These are phyloP conservation scores for Fonsecaea pedrosoi DNA, from an alignment of 2,329 filamentous ascomycete species.

Conservation along the genomic window DNA sequence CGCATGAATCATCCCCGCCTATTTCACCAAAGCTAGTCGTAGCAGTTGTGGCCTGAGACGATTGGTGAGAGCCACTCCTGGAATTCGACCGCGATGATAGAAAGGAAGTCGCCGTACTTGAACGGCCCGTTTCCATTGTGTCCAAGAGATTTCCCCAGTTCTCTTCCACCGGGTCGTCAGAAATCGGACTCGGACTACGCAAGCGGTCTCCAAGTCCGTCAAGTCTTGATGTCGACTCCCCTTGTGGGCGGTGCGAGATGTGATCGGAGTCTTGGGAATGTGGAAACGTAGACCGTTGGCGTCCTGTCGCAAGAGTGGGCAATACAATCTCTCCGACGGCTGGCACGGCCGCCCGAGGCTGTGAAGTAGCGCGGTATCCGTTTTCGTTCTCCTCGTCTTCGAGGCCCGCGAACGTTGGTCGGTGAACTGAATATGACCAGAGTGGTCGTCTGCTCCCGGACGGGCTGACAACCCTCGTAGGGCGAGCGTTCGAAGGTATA, in stretches of 20 bases:
- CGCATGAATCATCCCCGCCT: slow-evolving; percentile 37
- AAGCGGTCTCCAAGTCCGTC: slow-evolving; percentile 85
- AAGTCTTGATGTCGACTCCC: slow-evolving; percentile 45
- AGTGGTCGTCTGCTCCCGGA: slow-evolving; percentile 14
- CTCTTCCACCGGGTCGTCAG: slow-evolving; percentile 53
- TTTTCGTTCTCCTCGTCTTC: slow-evolving; percentile 28
- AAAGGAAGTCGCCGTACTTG: slow-evolving; percentile 83
- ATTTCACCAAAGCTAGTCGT: slow-evolving; percentile 40
- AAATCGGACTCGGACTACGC: slow-evolving; percentile 73
- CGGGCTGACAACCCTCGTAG: slow-evolving; percentile 12
- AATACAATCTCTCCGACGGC: slow-evolving; percentile 23
- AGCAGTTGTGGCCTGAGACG: slow-evolving; percentile 47
- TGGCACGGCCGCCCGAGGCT: slow-evolving; percentile 14
- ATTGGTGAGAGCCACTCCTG: slow-evolving; percentile 41
- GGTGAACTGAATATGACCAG: slow-evolving; percentile 9
- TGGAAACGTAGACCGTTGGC: slow-evolving; percentile 32
- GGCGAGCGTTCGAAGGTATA: slow-evolving; percentile 2
- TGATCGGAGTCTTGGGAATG: slow-evolving; percentile 46
- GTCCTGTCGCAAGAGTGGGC: slow-evolving; percentile 34
- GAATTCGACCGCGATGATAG: slow-evolving; percentile 65
- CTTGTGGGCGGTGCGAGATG: slow-evolving; percentile 36
- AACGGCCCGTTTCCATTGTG: slow-evolving; percentile 82
- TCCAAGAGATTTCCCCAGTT: slow-evolving; percentile 81
- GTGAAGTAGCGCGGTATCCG: slow-evolving; percentile 52
- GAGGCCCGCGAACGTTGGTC: slow-evolving; percentile 11